phyloP scores from a whole-genome alignment of 768 basidiomycete genomes.

The Rhodotorula taiwanensis region DNA sequence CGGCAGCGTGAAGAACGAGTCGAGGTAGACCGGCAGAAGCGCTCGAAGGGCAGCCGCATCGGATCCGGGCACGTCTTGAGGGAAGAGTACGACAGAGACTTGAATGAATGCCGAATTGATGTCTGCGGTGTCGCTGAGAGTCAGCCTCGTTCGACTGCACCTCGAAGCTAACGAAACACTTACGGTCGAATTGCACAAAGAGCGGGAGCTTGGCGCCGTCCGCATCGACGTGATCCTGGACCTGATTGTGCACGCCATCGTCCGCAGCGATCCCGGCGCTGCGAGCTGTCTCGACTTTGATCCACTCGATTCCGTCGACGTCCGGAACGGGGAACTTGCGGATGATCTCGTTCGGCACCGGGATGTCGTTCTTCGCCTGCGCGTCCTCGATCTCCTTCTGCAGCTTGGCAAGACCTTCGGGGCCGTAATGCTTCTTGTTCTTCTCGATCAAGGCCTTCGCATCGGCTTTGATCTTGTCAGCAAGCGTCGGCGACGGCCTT shows the following conservation, averaged over 20 bases:
- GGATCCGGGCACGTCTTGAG: slow-evolving; percentile 61
- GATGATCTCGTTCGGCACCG: slow-evolving; percentile 73
- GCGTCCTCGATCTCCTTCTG: slow-evolving; percentile 66
- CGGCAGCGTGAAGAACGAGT: slow-evolving; percentile 82
- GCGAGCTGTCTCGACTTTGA: slow-evolving; percentile 63
- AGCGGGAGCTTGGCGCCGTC: slow-evolving; percentile 70
- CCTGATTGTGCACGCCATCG: slow-evolving; percentile 39
- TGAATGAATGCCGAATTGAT: slow-evolving; percentile 84
- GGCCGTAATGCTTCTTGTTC: slow-evolving; percentile 65
- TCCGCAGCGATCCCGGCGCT: slow-evolving; percentile 51
- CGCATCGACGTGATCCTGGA: slow-evolving; percentile 59
- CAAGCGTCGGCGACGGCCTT: slow-evolving; percentile 77
- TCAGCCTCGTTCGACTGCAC: not conserved
- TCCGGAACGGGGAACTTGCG: slow-evolving; percentile 83
- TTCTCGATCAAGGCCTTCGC: slow-evolving; percentile 69
- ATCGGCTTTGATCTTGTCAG: slow-evolving; percentile 67
- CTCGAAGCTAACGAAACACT: not conserved
- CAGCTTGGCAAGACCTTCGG: slow-evolving; percentile 68
- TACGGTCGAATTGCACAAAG: slow-evolving; percentile 80
- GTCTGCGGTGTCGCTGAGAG: slow-evolving; percentile 14
- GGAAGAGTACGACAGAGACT: slow-evolving; percentile 69
- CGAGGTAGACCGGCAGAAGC: slow-evolving; percentile 66
- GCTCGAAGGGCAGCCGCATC: slow-evolving; percentile 54
- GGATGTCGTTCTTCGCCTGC: slow-evolving; percentile 74
- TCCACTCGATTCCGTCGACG: slow-evolving; percentile 86